Percentiles rank a stretch among this genome's conserved stretches.
Conservation (phyloP, 2,329 filamentous ascomycete genomes). For the Sporothrix variecibatus region DNA sequence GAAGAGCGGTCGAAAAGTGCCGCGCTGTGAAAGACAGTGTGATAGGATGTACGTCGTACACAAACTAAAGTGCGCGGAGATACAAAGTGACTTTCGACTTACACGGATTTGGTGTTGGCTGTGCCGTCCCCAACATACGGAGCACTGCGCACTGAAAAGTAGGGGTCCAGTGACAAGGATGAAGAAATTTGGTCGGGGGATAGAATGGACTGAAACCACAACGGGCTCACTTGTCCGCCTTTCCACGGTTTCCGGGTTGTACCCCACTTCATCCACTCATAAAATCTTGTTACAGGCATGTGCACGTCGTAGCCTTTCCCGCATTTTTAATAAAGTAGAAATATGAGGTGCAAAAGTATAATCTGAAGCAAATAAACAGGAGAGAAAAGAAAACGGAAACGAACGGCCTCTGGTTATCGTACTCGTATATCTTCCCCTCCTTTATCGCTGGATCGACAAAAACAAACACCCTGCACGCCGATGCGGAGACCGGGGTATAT, state of each 20-base stretch:
- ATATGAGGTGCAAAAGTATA: neutral
- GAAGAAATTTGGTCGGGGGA: neutral
- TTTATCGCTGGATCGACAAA: neutral
- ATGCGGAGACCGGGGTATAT: constrained; percentile 7
- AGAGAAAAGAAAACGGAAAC: neutral
- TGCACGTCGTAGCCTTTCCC: neutral
- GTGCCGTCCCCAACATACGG: neutral
- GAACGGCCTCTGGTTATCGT: neutral
- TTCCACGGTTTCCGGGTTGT: neutral
- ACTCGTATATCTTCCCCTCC: neutral
- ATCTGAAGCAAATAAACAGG: neutral
- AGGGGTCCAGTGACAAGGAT: neutral
- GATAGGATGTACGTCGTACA: too few relatives aligned
- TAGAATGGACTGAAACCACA: neutral
- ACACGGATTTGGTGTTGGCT: neutral
- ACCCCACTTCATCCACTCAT: neutral
- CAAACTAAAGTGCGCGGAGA: neutral
- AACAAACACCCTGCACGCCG: too few relatives aligned
- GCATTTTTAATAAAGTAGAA: neutral
- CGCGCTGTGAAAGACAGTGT: neutral
- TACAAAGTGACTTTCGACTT: neutral
- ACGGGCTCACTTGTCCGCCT: neutral
- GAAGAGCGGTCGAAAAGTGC: neutral
- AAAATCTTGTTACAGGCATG: neutral
- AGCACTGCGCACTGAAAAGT: too few relatives aligned